Percentiles rank a stretch among this genome's conserved stretches.
These are phyloP conservation scores for Pleurotus eryngii DNA, from an alignment of 768 basidiomycete genomes.

Conservation along the genomic window DNA sequence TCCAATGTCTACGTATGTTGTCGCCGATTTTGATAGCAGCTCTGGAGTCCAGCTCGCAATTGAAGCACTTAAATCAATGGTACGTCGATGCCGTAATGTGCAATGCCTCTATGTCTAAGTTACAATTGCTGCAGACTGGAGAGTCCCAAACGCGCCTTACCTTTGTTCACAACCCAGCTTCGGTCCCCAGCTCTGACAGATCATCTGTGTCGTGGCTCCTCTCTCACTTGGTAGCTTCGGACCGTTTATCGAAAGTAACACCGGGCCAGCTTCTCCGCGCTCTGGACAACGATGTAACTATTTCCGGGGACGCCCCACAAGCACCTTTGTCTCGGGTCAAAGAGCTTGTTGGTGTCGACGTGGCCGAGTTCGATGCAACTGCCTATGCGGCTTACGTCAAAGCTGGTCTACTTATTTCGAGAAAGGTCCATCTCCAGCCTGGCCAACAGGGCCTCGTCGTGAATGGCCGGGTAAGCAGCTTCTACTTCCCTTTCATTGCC, in stretches of 20 bases:
- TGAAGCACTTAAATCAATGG: slow-evolving; percentile 65
- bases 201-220: slow-evolving; percentile 42
- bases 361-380: slow-evolving; percentile 28
- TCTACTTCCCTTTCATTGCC: no score
- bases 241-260: slow-evolving; percentile 34
- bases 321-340: slow-evolving; percentile 26
- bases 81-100: slow-evolving; percentile 27
- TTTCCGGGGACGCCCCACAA: slow-evolving; percentile 29
- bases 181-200: slow-evolving; percentile 13
- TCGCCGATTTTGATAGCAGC: slow-evolving; percentile 74
- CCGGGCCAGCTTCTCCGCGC: slow-evolving; percentile 37
- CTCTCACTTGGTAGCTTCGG: slow-evolving; percentile 44
- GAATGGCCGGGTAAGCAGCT: slow-evolving; percentile 75
- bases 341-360: slow-evolving; percentile 25
- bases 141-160: slow-evolving; percentile 56
- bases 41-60: slow-evolving; percentile 57
- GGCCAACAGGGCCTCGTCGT: slow-evolving; percentile 65
- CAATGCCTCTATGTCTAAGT: neutral
- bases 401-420: slow-evolving; percentile 43
- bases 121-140: slow-evolving; percentile 30
- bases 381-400: slow-evolving; percentile 42
- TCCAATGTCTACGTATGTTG: slow-evolving; percentile 55
- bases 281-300: slow-evolving; percentile 25
- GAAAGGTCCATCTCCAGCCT: slow-evolving; percentile 54
- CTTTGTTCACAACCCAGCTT: slow-evolving; percentile 71